A percentile compares a stretch with the other conserved stretches of the same genome.
Conservation (phyloP, 257 asterid genomes). For the Solanum peruvianum region DNA sequence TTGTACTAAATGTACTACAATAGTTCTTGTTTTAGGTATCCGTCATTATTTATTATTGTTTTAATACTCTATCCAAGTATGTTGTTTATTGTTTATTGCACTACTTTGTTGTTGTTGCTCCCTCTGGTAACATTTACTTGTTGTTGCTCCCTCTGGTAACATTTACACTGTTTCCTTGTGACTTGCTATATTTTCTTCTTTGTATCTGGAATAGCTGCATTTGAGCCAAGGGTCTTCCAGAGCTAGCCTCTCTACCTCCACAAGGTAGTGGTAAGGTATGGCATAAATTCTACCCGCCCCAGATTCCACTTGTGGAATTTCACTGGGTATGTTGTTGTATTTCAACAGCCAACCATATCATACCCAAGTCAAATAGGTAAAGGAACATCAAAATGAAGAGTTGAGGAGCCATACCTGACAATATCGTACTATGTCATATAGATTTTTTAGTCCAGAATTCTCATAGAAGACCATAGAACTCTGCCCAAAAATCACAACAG, state of each 20-base stretch:
- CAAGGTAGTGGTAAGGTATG: background rate
- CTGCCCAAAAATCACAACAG: conserved; percentile 29
- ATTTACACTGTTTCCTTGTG: background rate
- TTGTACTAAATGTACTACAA: background rate
- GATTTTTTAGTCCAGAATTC: conserved; percentile 87
- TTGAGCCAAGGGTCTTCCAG: background rate
- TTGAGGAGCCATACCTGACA: conserved; percentile 58
- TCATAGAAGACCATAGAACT: conserved; percentile 99
- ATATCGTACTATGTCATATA: conserved; percentile 69
- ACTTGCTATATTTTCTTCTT: background rate
- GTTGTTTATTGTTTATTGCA: background rate
- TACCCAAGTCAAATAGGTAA: background rate
- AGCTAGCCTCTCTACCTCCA: background rate
- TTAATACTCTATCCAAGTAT: background rate
- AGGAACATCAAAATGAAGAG: conserved; percentile 2
- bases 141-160: background rate
- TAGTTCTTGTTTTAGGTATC: background rate
- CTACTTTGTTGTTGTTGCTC: background rate
- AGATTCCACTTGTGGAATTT: background rate
- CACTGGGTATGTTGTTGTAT: background rate
- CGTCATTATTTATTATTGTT: background rate
- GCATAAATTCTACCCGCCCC: background rate
- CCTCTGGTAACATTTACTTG: background rate
- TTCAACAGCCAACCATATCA: background rate
- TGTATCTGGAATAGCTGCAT: background rate